Evolutionary conservation across 257 asterid genomes (phyloP), one percentile per base, ranked within the genome.

Genomic region (Rubia yunnanensis): DNA sequence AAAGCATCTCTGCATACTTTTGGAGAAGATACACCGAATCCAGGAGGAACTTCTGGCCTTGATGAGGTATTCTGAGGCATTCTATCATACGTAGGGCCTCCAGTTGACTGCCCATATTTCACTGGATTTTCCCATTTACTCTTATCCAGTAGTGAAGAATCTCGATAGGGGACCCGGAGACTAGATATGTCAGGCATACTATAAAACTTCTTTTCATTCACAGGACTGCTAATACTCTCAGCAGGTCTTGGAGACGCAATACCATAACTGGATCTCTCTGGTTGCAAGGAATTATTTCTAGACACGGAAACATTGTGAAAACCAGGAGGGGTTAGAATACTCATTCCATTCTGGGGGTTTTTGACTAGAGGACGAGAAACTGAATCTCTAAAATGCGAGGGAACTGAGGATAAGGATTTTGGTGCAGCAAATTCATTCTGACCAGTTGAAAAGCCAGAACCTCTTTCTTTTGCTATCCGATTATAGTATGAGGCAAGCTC

Each of bases 181-280:
- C 96, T 95, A 39, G 97, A 88, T 71, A 94, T 86, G 71, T 86
- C 92, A 8, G 99, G 99, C 85, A 86, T 73, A 79, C 98, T 94
- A 79, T 82, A 68, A 81, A 30, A 94, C 78, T 90, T 90, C 84
- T 94, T 94, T 59, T 64, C 85, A 65, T 72, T 79, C 26, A 77
- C 80, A 3, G 87, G 64, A 68, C 67, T 73, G 69, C 63, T 72
- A 10, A 66, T 32, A 59, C 69, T 75, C 70, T 82, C 90, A 73
- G 73, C 70, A 22, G 68, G 74, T 61, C 80, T 89, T 5, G 87
- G 83, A 61, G 95, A 72, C 61, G 71, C 18, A 60, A 77, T 70
- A 15, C 85, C 96, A 22, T 60, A 75, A 48, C 67, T 28, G 44
- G 86, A 68, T 71, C 86, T 81, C 58, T 82, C 90, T 22, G 86